Base-by-base conservation (phyloP, 345 rosid species). In the Kernera saxatilis region DNA sequence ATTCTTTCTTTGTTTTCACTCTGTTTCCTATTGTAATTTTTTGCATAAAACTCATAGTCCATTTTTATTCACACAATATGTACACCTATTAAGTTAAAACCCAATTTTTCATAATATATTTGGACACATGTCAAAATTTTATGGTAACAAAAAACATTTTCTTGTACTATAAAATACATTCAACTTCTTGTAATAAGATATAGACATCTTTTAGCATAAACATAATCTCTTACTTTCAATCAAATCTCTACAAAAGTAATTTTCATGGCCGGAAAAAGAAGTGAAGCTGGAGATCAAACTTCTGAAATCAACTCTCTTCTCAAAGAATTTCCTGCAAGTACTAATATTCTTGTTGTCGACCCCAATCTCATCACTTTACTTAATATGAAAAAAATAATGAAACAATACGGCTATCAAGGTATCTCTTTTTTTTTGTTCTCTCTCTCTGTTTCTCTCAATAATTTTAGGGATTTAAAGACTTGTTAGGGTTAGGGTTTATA, bases 291-390 rank as follows among this genome's bases (percentile, higher is more conserved):
- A 27, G 59, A 51, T 19, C 14, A 40, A 50, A n/a, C 30, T 33
- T 45, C 73, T 69, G 56, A 69, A 45, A 22, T 33, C 19, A 46
- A 14, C 3, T 39, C 51, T 60, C 21, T 8, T 19, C 32, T 60
- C 33, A 4, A 18, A 0, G 25, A 43, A 26, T 6, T 35, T 62
- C 64, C 71, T 5, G 14, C 22, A 9, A 53, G 2, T 11, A 25
- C 30, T 33, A 64, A 52, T 32, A 8, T 64, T 44, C 56, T 72
- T 63, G 57, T 72, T 5, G 77, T 72, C 33, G 77, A 72, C n/a
- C 2, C 36, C 53, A 21, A 23, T 25, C 8, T 33, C 0, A 8
- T 9, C 49, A 12, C 29, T 64, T 18, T 64, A 64, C 40, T 32
- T 40, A 2, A 53, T 15, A 63, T 55, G 64, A 33, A 25, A 26